These are phyloP conservation scores for Senecio squalidus DNA, from an alignment of 140 eudicot species.

Conservation along the genomic window DNA sequence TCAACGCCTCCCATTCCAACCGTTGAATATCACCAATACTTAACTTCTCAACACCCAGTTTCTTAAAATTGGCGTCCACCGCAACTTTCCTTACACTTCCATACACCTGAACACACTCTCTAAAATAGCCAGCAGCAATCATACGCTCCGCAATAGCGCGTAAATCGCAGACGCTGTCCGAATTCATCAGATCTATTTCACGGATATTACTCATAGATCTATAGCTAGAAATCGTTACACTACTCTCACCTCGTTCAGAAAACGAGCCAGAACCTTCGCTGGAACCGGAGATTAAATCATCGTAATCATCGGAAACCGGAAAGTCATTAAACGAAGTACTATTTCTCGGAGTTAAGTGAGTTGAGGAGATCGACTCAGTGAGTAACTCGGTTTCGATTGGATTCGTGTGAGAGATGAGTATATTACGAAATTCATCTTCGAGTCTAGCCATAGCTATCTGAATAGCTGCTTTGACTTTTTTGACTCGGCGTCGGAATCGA, in stretches of 20 bases:
- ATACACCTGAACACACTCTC: slow-evolving; percentile 71
- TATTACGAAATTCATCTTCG: slow-evolving; percentile 79
- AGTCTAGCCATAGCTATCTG: slow-evolving; percentile 95
- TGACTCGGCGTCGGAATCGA: slow-evolving; percentile 22
- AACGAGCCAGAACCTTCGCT: slow-evolving; percentile 23
- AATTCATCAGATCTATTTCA: slow-evolving; percentile 50
- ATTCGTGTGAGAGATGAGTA: slow-evolving; percentile 40
- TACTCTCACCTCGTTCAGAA: slow-evolving; percentile 25
- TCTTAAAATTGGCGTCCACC: slow-evolving; percentile 38
- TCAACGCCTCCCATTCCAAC: slow-evolving; percentile 29
- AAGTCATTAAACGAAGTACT: slow-evolving; percentile 16
- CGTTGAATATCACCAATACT: slow-evolving; percentile 25
- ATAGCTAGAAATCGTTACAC: slow-evolving; percentile 28
- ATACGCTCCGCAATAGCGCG: slow-evolving; percentile 63
- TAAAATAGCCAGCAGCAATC: slow-evolving; percentile 51
- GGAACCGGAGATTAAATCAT: slow-evolving; percentile 19
- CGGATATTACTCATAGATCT: slow-evolving; percentile 51
- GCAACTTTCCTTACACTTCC: slow-evolving; percentile 48
- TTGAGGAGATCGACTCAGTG: slow-evolving; percentile 23
- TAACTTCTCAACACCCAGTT: slow-evolving; percentile 46
- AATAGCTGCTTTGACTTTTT: slow-evolving; percentile 36
- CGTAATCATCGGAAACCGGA: slow-evolving; percentile 19
- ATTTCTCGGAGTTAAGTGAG: slow-evolving; percentile 11
- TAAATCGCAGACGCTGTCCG: slow-evolving; percentile 46
- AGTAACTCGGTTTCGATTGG: slow-evolving; percentile 27